A percentile compares a stretch with the other conserved stretches of the same genome.
phyloP scores from a whole-genome alignment of 768 basidiomycete species.

The Auricularia heimuer region DNA sequence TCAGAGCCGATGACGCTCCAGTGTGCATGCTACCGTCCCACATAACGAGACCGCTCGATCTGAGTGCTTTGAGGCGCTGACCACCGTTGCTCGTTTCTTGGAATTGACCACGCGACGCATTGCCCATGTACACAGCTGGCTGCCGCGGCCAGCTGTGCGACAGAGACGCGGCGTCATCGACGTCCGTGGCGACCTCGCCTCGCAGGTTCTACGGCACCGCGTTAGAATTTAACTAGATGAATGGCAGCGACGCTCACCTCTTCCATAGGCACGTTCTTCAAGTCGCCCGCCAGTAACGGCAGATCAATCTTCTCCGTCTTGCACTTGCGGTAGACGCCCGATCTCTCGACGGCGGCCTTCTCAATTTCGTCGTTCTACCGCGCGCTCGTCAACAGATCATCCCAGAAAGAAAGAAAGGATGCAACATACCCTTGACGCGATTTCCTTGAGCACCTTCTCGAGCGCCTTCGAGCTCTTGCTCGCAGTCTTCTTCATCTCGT shows the following conservation, averaged over 20 bases:
- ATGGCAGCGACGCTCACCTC: constrained; percentile 50
- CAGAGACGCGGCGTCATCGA: constrained; percentile 51
- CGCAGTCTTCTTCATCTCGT: constrained; percentile 63
- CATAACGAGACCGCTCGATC: no score
- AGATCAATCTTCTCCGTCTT: constrained; percentile 85
- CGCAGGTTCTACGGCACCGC: constrained; percentile 48
- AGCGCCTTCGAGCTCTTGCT: constrained; percentile 62
- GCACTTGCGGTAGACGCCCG: constrained; percentile 82
- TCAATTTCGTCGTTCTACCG: constrained; percentile 82
- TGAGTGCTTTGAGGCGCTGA: no score
- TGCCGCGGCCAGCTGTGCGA: no score
- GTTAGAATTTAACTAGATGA: no score
- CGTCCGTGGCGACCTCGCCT: constrained; percentile 83
- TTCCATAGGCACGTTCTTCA: constrained; percentile 88
- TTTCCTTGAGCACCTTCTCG: constrained; percentile 87
- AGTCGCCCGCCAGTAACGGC: constrained; percentile 62
- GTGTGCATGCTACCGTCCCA: no score
- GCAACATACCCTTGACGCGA: constrained; percentile 56
- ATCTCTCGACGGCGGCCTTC: constrained; percentile 74
- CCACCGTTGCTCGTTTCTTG: no score
- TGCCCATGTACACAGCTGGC: no score
- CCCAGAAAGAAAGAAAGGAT: no score
- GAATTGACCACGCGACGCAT: no score
- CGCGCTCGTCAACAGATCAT: no score
- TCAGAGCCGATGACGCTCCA: no score